Conservation (phyloP, 345 rosid genomes). For the Eucalyptus camaldulensis region DNA sequence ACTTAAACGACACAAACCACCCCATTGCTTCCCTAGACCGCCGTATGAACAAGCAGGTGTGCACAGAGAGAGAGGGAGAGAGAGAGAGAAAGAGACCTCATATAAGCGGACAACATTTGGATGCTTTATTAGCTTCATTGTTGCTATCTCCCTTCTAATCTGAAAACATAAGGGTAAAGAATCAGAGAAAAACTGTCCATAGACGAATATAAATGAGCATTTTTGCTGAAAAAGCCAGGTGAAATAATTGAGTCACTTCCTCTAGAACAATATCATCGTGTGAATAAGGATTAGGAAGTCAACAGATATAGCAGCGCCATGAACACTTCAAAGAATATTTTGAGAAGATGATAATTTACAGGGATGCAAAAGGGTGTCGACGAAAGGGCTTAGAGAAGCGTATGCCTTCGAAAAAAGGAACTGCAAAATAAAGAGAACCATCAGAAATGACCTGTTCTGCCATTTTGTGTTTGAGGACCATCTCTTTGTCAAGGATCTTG, state of each 20-base stretch:
- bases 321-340: not conserved
- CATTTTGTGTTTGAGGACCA: slow-evolving; percentile 95
- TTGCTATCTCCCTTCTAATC: slow-evolving; percentile 87
- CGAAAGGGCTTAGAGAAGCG: not conserved
- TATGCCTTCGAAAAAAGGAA: not conserved
- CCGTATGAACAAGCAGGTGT: too few species aligned
- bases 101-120: slow-evolving; percentile 81
- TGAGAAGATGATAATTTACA: not conserved
- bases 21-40: not conserved
- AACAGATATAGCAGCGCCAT: not conserved
- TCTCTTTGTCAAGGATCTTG: slow-evolving; percentile 95
- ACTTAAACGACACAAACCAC: not conserved
- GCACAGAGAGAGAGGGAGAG: not conserved
- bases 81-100: slow-evolving; percentile 45
- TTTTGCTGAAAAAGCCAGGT: not conserved
- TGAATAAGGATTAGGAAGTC: not conserved
- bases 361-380: not conserved
- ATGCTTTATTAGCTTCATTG: slow-evolving; percentile 89
- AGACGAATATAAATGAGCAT: not conserved
- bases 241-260: not conserved
- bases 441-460: slow-evolving; percentile 66
- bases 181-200: not conserved
- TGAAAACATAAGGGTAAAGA: slow-evolving; percentile 2
- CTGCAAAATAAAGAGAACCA: not conserved
- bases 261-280: not conserved